Conservation (phyloP, 192 early-diverging fungal genomes). For the Coemansia sp. region DNA sequence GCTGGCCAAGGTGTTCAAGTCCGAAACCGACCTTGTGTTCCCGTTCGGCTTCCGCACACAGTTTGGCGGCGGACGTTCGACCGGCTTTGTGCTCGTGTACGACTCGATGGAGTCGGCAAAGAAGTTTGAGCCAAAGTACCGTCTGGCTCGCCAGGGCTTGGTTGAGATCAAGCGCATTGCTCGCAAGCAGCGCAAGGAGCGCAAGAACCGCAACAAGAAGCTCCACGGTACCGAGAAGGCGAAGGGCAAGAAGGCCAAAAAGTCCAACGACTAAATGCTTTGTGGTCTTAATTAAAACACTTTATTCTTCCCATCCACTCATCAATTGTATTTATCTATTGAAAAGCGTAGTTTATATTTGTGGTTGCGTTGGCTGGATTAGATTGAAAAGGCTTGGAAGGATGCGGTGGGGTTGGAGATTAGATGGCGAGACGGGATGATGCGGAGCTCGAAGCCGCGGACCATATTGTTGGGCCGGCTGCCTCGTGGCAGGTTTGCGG, state of each 20-base stretch:
- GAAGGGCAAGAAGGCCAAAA: conserved; percentile 61
- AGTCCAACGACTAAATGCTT: conserved; percentile 10
- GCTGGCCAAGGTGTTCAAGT: conserved; percentile 94
- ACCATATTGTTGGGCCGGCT: conserved; percentile 43
- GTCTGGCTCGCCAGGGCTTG: conserved; percentile 75
- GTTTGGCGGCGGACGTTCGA: conserved; percentile 96
- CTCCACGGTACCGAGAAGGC: conserved; percentile 94
- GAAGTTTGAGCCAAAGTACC: conserved; percentile 99
- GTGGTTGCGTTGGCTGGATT: not conserved
- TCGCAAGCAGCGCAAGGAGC: conserved; percentile 99
- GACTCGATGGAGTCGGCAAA: conserved; percentile 89
- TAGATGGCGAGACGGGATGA: conserved; percentile 64
- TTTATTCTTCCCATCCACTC: no score
- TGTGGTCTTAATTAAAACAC: not conserved
- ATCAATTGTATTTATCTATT: no score
- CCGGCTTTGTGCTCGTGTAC: conserved; percentile 96
- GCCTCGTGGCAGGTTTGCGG: conserved; percentile 26
- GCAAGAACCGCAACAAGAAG: conserved; percentile 99
- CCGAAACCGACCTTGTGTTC: conserved; percentile 83
- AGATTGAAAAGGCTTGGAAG: conserved; percentile 14
- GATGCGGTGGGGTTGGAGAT: conserved; percentile 21
- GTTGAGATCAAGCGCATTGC: conserved; percentile 68
- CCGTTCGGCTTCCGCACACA: conserved; percentile 93
- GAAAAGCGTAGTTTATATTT: no score
- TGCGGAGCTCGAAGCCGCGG: conserved; percentile 65